phyloP scores from a whole-genome alignment of 805 yeast genomes.

The Hanseniaspora hatyaiensis region DNA sequence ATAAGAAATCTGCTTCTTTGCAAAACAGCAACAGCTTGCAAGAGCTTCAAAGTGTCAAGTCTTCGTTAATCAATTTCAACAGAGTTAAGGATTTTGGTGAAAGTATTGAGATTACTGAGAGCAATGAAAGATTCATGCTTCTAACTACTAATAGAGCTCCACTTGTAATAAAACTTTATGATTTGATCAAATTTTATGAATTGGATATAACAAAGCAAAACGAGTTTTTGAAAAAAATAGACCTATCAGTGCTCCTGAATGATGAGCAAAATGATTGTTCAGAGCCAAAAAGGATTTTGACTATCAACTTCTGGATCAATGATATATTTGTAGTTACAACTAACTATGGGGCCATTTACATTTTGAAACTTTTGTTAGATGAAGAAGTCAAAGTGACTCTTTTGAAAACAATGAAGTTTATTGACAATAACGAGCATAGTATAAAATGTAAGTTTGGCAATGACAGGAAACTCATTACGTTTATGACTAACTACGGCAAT shows the following conservation, averaged over 20 bases:
- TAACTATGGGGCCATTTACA: neutral
- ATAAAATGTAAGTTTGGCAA: neutral
- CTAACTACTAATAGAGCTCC: neutral
- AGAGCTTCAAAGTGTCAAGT: neutral
- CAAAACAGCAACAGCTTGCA: too few relatives aligned
- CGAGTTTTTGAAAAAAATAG: slow-evolving; percentile 1
- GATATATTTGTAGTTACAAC: slow-evolving; percentile 2
- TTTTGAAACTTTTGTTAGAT: neutral
- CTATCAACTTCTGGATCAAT: slow-evolving; percentile 13
- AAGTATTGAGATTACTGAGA: neutral
- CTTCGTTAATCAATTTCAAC: neutral
- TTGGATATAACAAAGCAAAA: neutral
- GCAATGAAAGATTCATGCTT: slow-evolving; percentile 5
- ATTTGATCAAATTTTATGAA: neutral
- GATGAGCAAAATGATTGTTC: too few relatives aligned
- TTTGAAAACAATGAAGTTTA: neutral
- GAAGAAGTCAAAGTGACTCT: neutral
- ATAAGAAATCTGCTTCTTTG: neutral
- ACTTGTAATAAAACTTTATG: neutral
- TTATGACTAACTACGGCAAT: neutral
- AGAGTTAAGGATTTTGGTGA: slow-evolving; percentile 3
- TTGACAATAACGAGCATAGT: neutral
- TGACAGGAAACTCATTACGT: neutral
- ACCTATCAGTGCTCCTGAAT: neutral
- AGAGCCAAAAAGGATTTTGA: neutral